Conservation (phyloP, 495 filamentous ascomycete genomes). For the Immersiella caudata region DNA sequence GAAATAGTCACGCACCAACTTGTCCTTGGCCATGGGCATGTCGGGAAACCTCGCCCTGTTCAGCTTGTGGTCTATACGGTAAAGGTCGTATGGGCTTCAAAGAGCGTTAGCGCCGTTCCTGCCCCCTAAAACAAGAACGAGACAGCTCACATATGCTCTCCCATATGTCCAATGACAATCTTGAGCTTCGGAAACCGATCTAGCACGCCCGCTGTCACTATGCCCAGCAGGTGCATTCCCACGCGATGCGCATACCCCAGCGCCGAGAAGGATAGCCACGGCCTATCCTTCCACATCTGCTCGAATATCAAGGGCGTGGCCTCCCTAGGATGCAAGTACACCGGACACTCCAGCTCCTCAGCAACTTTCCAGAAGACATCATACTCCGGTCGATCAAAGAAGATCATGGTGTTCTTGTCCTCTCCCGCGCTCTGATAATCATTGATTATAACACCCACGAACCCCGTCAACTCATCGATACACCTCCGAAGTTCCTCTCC, state of each 20-base stretch:
- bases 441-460: constrained; percentile 60
- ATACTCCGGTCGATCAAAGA: constrained; percentile 50
- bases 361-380: constrained; percentile 51
- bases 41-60: constrained; percentile 32
- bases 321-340: constrained; percentile 60
- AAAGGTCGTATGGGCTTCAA: constrained; percentile 30
- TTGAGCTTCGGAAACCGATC: constrained; percentile 60
- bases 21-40: constrained; percentile 34
- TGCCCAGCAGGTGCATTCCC: constrained; percentile 43
- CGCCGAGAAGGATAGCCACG: constrained; percentile 44
- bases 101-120: neutral
- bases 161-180: constrained; percentile 66
- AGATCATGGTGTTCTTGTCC: constrained; percentile 36
- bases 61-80: constrained; percentile 35
- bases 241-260: constrained; percentile 41
- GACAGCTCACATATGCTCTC: constrained; percentile 47
- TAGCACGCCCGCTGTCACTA: constrained; percentile 45
- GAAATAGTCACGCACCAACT: constrained; percentile 33
- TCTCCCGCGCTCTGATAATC: constrained; percentile 50
- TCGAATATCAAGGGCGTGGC: constrained; percentile 45
- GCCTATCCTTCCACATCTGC: constrained; percentile 39
- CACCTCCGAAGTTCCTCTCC: constrained; percentile 53
- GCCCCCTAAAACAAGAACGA: neutral
- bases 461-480: constrained; percentile 45
- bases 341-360: constrained; percentile 55